phyloP scores from a whole-genome alignment of 352 stramenopile genomes.

The Pythium periplocum region DNA sequence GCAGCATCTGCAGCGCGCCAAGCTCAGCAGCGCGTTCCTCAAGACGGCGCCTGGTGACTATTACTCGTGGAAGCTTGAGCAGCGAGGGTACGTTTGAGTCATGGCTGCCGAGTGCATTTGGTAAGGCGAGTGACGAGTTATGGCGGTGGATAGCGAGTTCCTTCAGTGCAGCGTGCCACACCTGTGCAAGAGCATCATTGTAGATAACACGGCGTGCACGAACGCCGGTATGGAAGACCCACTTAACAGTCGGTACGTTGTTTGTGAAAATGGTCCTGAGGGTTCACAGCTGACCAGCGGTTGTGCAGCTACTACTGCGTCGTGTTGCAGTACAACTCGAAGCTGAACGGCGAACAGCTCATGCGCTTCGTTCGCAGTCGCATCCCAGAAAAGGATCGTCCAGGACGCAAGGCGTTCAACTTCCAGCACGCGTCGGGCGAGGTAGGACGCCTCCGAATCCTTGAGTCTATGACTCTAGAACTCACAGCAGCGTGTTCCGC shows the following conservation, averaged over 20 bases:
- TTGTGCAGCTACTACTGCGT: constrained; percentile 70
- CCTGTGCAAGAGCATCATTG: constrained; percentile 88
- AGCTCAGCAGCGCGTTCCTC: constrained; percentile 54
- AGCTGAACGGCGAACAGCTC: constrained; percentile 77
- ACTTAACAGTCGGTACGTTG: constrained; percentile 47
- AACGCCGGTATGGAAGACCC: constrained; percentile 48
- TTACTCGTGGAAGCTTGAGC: constrained; percentile 64
- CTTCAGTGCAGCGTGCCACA: constrained; percentile 60
- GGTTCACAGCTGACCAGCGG: no score
- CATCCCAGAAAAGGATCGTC: constrained; percentile 46
- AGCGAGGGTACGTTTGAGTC: constrained; percentile 39
- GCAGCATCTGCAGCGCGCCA: constrained; percentile 31
- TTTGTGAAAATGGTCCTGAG: not conserved
- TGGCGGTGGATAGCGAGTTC: constrained; percentile 32
- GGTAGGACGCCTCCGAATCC: constrained; percentile 15
- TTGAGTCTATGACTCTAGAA: not conserved
- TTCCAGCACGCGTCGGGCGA: constrained; percentile 78
- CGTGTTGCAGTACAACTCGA: constrained; percentile 84
- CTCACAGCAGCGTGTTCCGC: not conserved
- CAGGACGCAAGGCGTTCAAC: constrained; percentile 79
- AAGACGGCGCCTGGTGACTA: constrained; percentile 66
- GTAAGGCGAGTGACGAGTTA: not conserved
- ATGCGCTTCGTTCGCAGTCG: constrained; percentile 69
- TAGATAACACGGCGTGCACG: constrained; percentile 80
- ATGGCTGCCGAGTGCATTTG: constrained; percentile 3